A percentile compares a stretch with the other conserved stretches of the same genome.
Evolutionary conservation across 2,329 filamentous ascomycete species (phyloP).

Genomic region (Cadophora luteo-olivacea): DNA sequence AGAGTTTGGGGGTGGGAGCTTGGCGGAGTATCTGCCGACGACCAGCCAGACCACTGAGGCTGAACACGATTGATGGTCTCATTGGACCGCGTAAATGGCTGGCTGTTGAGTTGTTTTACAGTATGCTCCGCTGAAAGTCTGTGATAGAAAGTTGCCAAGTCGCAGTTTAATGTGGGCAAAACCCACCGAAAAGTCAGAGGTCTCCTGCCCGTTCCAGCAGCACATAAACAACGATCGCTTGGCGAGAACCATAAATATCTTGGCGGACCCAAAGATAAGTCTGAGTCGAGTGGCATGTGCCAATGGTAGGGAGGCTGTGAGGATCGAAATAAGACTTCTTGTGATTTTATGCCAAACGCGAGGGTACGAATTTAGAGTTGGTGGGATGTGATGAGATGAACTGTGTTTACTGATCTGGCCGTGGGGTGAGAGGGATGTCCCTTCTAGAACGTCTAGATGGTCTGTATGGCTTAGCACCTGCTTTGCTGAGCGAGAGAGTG

Average conservation of each 20-base stretch:
- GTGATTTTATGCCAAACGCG: not conserved
- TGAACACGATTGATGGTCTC: not conserved
- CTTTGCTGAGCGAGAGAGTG: not conserved
- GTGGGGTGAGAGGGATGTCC: not conserved
- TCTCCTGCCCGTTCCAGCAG: not conserved
- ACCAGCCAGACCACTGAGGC: not conserved
- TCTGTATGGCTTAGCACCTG: not conserved
- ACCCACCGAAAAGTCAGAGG: not conserved
- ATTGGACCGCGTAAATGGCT: not conserved
- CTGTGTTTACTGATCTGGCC: constrained; percentile 1
- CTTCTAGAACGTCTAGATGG: not conserved
- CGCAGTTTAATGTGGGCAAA: not conserved
- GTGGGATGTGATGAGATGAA: not conserved
- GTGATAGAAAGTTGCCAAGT: not conserved
- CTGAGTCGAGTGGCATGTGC: too few relatives aligned
- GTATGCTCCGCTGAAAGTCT: not conserved
- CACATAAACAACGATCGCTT: not conserved
- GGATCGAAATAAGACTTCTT: not conserved
- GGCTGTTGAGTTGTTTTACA: not conserved
- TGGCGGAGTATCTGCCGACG: not conserved
- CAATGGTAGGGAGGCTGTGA: not conserved
- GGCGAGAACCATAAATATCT: not conserved
- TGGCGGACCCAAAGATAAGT: not conserved
- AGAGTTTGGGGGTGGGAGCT: not conserved
- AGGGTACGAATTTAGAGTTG: not conserved